phyloP scores from a whole-genome alignment of 768 basidiomycete genomes.

The Agaricus blazei region DNA sequence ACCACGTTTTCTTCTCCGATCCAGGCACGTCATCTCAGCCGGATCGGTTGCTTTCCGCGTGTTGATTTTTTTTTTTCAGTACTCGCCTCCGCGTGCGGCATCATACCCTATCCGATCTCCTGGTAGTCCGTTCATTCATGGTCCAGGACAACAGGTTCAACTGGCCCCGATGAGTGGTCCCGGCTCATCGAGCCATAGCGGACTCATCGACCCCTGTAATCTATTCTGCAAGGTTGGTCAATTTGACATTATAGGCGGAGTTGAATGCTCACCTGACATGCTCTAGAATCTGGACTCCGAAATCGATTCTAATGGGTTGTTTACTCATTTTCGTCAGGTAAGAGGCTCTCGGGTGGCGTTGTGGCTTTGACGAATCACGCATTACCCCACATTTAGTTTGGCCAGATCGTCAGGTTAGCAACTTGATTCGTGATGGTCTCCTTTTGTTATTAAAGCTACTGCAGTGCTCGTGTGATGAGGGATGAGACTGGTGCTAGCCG shows the following conservation, averaged over 20 bases:
- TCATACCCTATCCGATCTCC: conserved; percentile 43
- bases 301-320: conserved; percentile 82
- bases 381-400: conserved; percentile 47
- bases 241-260: background rate
- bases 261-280: conserved; percentile 4
- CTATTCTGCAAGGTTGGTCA: conserved; percentile 75
- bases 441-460: background rate
- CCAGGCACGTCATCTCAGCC: background rate
- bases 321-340: conserved; percentile 78
- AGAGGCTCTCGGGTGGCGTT: conserved; percentile 14
- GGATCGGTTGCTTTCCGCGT: background rate
- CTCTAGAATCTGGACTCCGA: conserved; percentile 77
- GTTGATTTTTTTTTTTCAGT: background rate
- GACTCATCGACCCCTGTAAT: conserved; percentile 87
- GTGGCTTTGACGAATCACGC: conserved; percentile 13
- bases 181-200: conserved; percentile 79
- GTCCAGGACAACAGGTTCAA: conserved; percentile 89
- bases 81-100: conserved; percentile 39
- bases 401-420: conserved; percentile 76
- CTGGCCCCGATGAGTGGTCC: conserved; percentile 69
- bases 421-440: background rate
- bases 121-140: conserved; percentile 61
- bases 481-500: conserved; percentile 78
- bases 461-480: conserved; percentile 87
- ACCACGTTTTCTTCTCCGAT: conserved; percentile 59